Conservation (phyloP, 2,329 filamentous ascomycete genomes). For the Alternaria sp. region DNA sequence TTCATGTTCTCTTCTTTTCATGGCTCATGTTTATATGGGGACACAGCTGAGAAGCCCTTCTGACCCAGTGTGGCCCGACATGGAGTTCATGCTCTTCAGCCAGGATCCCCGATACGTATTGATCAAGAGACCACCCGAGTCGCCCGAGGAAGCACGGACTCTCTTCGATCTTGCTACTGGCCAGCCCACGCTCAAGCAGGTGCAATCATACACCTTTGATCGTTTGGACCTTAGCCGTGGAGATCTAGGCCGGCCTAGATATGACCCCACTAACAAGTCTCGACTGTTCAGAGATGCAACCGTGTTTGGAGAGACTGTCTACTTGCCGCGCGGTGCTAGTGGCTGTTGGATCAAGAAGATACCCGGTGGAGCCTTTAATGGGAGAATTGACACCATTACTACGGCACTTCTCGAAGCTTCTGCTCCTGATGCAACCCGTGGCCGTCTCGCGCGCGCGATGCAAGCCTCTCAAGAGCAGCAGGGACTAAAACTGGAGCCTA, state of each 20-base stretch:
- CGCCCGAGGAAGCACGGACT: not conserved
- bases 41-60: not conserved
- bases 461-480: not conserved
- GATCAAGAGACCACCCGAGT: not conserved
- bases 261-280: not conserved
- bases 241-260: not conserved
- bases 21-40: not conserved
- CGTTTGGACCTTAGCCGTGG: not conserved
- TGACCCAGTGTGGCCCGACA: slow-evolving; percentile 6
- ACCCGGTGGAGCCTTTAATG: not conserved
- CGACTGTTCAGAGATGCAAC: slow-evolving; percentile 2
- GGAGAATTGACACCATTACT: not conserved
- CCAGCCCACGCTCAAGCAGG: not conserved
- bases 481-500: not conserved
- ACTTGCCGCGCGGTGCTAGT: not conserved
- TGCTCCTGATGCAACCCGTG: not conserved
- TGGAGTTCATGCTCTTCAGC: slow-evolving; percentile 9
- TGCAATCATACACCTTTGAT: not conserved
- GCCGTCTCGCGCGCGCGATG: not conserved
- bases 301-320: slow-evolving; percentile 4
- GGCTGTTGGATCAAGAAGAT: not conserved
- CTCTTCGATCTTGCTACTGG: slow-evolving; percentile 4
- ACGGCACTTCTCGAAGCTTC: not conserved
- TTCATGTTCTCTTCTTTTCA: not conserved
- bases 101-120: slow-evolving; percentile 10